Percentiles rank a stretch among this genome's conserved stretches.
Conservation (phyloP, 202 grass and related monocot species). For the Carex arenaria region DNA sequence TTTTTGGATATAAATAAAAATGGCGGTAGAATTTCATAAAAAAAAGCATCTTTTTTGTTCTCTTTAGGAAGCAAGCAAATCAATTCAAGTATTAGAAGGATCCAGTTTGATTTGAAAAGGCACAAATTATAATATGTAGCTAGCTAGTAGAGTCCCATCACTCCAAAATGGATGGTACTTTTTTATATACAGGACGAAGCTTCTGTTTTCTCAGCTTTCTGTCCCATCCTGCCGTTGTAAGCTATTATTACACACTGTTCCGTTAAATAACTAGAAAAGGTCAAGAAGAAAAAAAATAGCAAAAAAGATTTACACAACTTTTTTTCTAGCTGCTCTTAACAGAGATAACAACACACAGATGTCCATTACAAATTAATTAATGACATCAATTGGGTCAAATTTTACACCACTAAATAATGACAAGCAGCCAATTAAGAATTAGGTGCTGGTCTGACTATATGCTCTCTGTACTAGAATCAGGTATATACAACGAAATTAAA, state of each 20-base stretch:
- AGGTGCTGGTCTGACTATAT: neutral
- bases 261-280: constrained; percentile 9
- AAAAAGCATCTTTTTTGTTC: neutral
- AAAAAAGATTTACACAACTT: neutral
- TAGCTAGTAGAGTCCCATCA: constrained; percentile 17
- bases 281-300: neutral
- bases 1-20: no score
- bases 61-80: constrained; percentile 5
- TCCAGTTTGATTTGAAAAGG: neutral
- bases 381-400: neutral
- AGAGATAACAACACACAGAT: neutral
- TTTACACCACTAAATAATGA: neutral
- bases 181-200: constrained; percentile 20
- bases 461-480: neutral
- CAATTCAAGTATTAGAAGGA: neutral
- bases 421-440: neutral
- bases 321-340: neutral
- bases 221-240: constrained; percentile 27
- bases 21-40: neutral
- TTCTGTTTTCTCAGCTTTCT: constrained; percentile 39
- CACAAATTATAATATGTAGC: neutral
- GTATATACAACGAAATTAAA: neutral
- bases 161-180: constrained; percentile 22
- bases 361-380: neutral
- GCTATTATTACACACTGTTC: constrained; percentile 16